Evolutionary conservation across 495 filamentous ascomycete genomes (phyloP), one percentile per base, ranked within the genome.

Genomic region (Trichoderma reesei): DNA sequence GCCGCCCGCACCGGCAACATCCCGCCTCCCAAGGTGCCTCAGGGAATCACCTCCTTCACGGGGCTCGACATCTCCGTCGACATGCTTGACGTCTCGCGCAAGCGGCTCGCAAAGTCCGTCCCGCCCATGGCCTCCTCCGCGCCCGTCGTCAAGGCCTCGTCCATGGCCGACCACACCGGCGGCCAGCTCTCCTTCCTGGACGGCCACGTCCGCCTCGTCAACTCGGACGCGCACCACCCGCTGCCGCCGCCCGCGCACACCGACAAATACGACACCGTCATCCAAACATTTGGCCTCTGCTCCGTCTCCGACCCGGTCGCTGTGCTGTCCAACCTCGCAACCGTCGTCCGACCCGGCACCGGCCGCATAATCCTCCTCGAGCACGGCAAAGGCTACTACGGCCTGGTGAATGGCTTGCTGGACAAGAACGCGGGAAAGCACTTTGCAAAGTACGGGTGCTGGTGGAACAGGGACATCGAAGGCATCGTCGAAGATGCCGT

Each of bases 401-500:
- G 80, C 42, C 90, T 89, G 85, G 66, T 97, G 62, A 96, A 99
- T 78, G 73, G 74, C 2, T 70, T 89, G 14, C 72, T 99, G 69
- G 94, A 98, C 75, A 82, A 83, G 65, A 75, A 85, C 66, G 95
- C 95, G 3, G 78, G 83, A 20, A 78, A 77, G 39, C 94, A 98
- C 81, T 92, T 92, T 51, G 80, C 85, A 65, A 81, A 84, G 61
- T 91, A 91, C 80, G 94, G 95, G 9, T 98, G 94, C 77, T 98
- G 92, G 92, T 96, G 90, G 87, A 98, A 98, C 75, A 80, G 91
- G 61, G 94, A 98, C 80, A 88, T 98, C 63, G 89, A 87, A 64
- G 75, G 74, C 64, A 84, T 98, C 71, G 85, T 97, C 44, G 74
- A 66, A 39, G 74, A 73, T 41, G 77, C 78, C 6, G 72, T 68